Evolutionary conservation across 805 yeast species (phyloP), one percentile per base, ranked within the genome.

Genomic region (Candida khao-thaluensis): DNA sequence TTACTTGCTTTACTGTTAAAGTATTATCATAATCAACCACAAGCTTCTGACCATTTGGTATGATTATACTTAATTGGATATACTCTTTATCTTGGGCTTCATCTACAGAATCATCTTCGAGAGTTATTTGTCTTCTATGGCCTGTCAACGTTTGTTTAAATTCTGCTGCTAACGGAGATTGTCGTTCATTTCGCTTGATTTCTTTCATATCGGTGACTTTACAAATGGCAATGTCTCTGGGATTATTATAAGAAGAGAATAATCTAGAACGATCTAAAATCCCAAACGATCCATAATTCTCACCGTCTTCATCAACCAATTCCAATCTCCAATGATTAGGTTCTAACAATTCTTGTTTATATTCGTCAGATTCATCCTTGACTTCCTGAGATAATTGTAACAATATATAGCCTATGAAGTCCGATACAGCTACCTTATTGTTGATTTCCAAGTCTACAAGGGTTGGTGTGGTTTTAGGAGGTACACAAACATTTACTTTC

Each of bases 221-320:
- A 37, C 88, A 81, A 9, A 93, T 56, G 0, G 95, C 95, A 40
- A 93, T 76, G 48, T 88, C 96, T 48, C 81, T 86, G 4, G 72
- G 71, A 39, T 81, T 82, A 17, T 88, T 85, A 57, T 88, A 86
- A 0, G 91, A 78, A 2, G 79, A 67, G 18, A 93, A 66, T 3
- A 66, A 51, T 38, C 90, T 69, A 0, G 76, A 71, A 47, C 97
- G 67, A 31, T 84, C 91, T 40, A 93, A 65, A 1, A 90, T 78
- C 1, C 98, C 98, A 66, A 93, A 90, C 37, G 88, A 86, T 49
- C 95, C 99, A 38, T 87, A 89, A 26, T 85, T 82, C 36, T 95
- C 96, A 6, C 91, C 91, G 56, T 90, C 97, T 36, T 91, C 98
- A 57, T 93, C 99, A 1, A 85, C 89, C 16, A 91, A 69, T 41